Evolutionary conservation across 2,329 filamentous ascomycete genomes (phyloP).

Genomic region (Diaporthe vexans): DNA sequence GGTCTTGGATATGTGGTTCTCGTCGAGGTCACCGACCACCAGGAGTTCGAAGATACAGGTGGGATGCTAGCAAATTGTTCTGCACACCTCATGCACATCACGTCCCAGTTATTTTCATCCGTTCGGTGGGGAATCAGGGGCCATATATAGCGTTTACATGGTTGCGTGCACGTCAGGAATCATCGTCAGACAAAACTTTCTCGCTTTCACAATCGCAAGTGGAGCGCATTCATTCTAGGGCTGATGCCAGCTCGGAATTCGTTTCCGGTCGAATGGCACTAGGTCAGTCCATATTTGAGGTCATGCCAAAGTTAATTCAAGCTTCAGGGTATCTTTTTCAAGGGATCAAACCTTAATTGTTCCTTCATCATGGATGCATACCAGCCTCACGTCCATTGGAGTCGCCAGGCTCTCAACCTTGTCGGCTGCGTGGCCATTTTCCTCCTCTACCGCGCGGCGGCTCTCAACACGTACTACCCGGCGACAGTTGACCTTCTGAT

Average conservation of each 20-base stretch:
- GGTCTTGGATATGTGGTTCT: too few species aligned
- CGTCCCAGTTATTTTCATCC: background rate
- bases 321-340: background rate
- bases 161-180: background rate
- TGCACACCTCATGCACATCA: background rate
- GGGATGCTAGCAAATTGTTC: background rate
- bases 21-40: background rate
- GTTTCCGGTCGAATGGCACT: background rate
- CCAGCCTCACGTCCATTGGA: constrained; percentile 25
- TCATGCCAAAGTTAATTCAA: background rate
- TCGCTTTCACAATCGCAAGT: background rate
- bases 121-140: background rate
- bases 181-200: background rate
- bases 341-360: background rate
- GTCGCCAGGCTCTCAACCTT: constrained; percentile 47
- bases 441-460: constrained; percentile 45
- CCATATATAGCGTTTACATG: background rate
- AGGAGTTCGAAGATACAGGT: too few species aligned
- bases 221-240: too few species aligned
- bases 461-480: constrained; percentile 46
- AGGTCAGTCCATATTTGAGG: background rate
- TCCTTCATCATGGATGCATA: background rate
- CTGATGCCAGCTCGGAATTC: background rate
- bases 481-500: constrained; percentile 48
- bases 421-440: constrained; percentile 47